A percentile compares a stretch with the other conserved stretches of the same genome.
Evolutionary conservation across 2,329 filamentous ascomycete genomes (phyloP).

Genomic region (Chalara sp.): DNA sequence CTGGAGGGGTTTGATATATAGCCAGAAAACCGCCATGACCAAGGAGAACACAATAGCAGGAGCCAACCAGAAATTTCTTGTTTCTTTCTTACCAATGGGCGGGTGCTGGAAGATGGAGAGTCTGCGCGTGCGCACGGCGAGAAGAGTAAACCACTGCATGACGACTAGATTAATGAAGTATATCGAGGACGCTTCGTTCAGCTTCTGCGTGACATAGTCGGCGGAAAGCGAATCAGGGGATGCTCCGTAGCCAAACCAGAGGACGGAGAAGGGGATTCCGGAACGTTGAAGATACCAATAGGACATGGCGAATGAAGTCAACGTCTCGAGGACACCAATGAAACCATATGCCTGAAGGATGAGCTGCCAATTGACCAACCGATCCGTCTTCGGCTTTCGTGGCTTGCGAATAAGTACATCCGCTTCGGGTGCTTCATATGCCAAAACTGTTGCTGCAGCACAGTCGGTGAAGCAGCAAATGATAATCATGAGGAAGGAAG

Average conservation of each 20-base stretch:
- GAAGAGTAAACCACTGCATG: conserved; percentile 37
- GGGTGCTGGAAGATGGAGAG: conserved; percentile 67
- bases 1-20: conserved; percentile 62
- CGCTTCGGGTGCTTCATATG: conserved; percentile 71
- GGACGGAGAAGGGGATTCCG: conserved; percentile 56
- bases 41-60: conserved; percentile 65
- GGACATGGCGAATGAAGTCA: conserved; percentile 55
- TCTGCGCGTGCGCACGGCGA: conserved; percentile 58
- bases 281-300: conserved; percentile 58
- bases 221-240: conserved; percentile 38
- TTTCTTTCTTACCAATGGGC: conserved; percentile 56
- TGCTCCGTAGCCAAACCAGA: conserved; percentile 64
- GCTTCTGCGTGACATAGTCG: conserved; percentile 47
- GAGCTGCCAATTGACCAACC: conserved; percentile 67
- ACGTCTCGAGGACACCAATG: conserved; percentile 57
- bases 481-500: conserved; percentile 48
- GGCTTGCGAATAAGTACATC: conserved; percentile 66
- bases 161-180: conserved; percentile 78
- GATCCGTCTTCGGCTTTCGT: conserved; percentile 60
- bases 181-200: conserved; percentile 38
- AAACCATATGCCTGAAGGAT: conserved; percentile 68
- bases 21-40: conserved; percentile 62
- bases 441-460: conserved; percentile 63
- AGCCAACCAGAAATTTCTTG: conserved; percentile 62
- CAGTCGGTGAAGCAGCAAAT: conserved; percentile 66